Evolutionary conservation across 129 eudicot species (phyloP).

Genomic region (Cynara cardunculus): DNA sequence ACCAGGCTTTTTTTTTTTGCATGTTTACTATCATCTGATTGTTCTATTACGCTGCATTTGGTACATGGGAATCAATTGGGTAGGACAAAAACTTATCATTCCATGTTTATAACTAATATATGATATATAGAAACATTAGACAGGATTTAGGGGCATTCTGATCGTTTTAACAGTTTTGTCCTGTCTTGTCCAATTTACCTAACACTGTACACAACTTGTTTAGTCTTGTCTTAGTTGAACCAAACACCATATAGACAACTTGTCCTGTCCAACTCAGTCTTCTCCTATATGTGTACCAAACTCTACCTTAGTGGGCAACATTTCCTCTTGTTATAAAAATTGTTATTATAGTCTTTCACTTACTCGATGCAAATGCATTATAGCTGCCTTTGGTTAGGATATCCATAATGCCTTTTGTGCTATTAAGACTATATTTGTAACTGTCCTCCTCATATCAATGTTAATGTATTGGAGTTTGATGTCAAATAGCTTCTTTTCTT

Average conservation of each 20-base stretch:
- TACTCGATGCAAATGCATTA: conserved; percentile 1
- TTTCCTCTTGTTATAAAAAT: not conserved
- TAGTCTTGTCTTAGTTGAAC: too few species aligned
- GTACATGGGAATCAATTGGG: too few species aligned
- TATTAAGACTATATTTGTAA: not conserved
- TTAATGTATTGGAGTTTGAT: not conserved
- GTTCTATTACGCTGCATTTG: not conserved
- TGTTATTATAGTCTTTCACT: not conserved
- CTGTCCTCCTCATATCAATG: not conserved
- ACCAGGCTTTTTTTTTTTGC: not conserved
- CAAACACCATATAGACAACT: too few species aligned
- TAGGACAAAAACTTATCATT: too few species aligned
- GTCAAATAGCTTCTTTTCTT: not conserved
- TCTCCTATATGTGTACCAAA: too few species aligned
- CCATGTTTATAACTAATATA: too few species aligned
- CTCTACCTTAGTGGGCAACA: not conserved
- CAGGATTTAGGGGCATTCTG: too few species aligned
- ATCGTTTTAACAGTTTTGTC: too few species aligned
- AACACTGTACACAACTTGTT: too few species aligned
- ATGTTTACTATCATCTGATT: not conserved
- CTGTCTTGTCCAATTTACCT: too few species aligned
- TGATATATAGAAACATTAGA: too few species aligned
- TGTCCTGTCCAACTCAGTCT: too few species aligned
- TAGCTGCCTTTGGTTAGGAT: not conserved
- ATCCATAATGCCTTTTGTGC: not conserved